Evolutionary conservation across 331 rosid genomes (phyloP).

Genomic region (Quercus lobata): DNA sequence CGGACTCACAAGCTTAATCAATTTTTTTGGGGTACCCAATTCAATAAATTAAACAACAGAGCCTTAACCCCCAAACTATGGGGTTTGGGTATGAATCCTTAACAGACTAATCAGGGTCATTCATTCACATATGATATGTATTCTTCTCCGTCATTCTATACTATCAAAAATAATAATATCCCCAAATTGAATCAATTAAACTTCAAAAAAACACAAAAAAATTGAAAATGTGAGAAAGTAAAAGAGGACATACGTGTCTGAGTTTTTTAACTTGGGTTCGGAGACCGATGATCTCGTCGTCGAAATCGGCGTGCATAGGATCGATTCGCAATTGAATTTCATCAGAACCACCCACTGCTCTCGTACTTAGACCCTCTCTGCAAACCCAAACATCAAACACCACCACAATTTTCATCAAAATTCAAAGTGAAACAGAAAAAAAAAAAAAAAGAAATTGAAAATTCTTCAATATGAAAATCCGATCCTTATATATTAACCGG

Average conservation of each 20-base stretch:
- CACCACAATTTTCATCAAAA: neutral
- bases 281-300: slow-evolving; percentile 73
- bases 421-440: neutral
- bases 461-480: neutral
- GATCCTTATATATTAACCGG: neutral
- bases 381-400: neutral
- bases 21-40: neutral
- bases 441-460: too few relatives aligned
- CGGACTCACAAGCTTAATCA: neutral
- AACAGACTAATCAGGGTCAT: too few relatives aligned
- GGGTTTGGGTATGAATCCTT: too few relatives aligned
- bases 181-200: too few relatives aligned
- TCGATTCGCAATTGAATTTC: slow-evolving; percentile 88
- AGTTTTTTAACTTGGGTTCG: slow-evolving; percentile 70
- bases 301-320: slow-evolving; percentile 63
- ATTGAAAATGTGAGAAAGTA: neutral
- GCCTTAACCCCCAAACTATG: neutral
- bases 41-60: neutral
- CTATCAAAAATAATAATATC: too few relatives aligned
- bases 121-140: too few relatives aligned
- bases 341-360: slow-evolving; percentile 50
- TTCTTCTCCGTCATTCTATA: too few relatives aligned
- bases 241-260: slow-evolving; percentile 51
- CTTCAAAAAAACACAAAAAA: neutral
- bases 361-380: slow-evolving; percentile 79